Conservation (phyloP, 2,329 filamentous ascomycete species). For the Lojkania enalia region DNA sequence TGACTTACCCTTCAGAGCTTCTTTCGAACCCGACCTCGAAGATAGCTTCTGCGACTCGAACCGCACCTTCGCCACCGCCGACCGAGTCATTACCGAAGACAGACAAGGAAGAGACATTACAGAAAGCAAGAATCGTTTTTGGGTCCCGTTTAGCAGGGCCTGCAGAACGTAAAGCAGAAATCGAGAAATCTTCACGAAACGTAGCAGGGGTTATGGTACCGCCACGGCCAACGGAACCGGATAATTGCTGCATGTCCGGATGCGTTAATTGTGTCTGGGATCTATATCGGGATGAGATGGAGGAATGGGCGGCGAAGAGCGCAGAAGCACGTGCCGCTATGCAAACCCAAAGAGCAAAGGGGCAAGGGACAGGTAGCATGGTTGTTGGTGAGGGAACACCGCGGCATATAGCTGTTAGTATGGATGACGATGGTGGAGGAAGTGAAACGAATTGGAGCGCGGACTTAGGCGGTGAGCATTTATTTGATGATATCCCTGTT, state of each 20-base stretch:
- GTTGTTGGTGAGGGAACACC: conserved; percentile 46
- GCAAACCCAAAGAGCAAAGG: conserved; percentile 32
- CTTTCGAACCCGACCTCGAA: conserved; percentile 33
- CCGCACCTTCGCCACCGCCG: conserved; percentile 36
- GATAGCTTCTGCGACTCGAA: conserved; percentile 36
- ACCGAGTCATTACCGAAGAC: conserved; percentile 48
- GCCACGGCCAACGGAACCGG: conserved; percentile 82
- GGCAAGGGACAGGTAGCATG: conserved; percentile 42
- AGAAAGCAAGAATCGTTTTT: conserved; percentile 72
- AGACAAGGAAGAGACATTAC: conserved; percentile 58
- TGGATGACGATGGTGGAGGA: conserved; percentile 81
- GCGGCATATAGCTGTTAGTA: conserved; percentile 59
- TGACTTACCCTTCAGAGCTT: conserved; percentile 40
- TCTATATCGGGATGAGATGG: conserved; percentile 84
- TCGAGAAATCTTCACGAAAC: conserved; percentile 61
- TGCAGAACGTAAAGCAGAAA: conserved; percentile 65
- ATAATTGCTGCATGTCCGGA: conserved; percentile 99
- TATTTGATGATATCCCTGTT: conserved; percentile 82
- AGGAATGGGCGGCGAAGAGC: conserved; percentile 76
- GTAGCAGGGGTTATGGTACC: conserved; percentile 83
- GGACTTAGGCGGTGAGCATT: conserved; percentile 57
- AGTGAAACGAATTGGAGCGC: conserved; percentile 68
- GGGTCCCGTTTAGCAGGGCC: conserved; percentile 78
- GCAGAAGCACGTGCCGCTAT: conserved; percentile 64
- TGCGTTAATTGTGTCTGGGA: conserved; percentile 99